Evolutionary conservation across 1,284 basidiomycete species (phyloP).

Genomic region (Vanrija humicola): DNA sequence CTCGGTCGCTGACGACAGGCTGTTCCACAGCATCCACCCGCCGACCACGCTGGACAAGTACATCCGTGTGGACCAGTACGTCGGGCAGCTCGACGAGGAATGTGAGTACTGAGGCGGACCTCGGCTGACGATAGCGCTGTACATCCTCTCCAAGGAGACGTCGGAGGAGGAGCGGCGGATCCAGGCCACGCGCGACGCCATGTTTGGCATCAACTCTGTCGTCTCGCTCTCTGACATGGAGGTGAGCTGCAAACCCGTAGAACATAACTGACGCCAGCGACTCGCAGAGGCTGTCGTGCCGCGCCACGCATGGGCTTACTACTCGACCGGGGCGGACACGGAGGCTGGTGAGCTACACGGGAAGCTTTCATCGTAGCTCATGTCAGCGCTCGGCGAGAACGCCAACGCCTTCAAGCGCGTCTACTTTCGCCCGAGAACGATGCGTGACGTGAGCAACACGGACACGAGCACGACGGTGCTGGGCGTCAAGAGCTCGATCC

Average conservation of each 20-base stretch:
- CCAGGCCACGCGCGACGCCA: conserved; percentile 19
- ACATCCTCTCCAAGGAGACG: neutral
- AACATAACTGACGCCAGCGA: conserved; percentile 9
- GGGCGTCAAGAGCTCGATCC: conserved; percentile 64
- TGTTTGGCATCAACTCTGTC: conserved; percentile 35
- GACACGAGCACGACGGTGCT: conserved; percentile 71
- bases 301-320: conserved; percentile 70
- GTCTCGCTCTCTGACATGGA: conserved; percentile 37
- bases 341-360: conserved; percentile 58
- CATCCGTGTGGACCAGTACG: conserved; percentile 11
- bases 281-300: conserved; percentile 64
- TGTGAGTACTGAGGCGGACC: conserved; percentile 3
- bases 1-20: conserved; percentile 4
- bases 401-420: conserved; percentile 67
- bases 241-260: too few species aligned
- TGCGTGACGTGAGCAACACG: conserved; percentile 64
- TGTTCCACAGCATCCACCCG: conserved; percentile 27
- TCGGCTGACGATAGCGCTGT: conserved; percentile 5
- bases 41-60: conserved; percentile 27
- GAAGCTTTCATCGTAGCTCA: neutral
- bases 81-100: conserved; percentile 25
- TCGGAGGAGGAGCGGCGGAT: conserved; percentile 19
- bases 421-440: conserved; percentile 74
- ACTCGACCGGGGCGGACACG: conserved; percentile 73
- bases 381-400: conserved; percentile 55